Conservation (phyloP, 352 stramenopile species). For the Pseudoperonospora humuli region DNA sequence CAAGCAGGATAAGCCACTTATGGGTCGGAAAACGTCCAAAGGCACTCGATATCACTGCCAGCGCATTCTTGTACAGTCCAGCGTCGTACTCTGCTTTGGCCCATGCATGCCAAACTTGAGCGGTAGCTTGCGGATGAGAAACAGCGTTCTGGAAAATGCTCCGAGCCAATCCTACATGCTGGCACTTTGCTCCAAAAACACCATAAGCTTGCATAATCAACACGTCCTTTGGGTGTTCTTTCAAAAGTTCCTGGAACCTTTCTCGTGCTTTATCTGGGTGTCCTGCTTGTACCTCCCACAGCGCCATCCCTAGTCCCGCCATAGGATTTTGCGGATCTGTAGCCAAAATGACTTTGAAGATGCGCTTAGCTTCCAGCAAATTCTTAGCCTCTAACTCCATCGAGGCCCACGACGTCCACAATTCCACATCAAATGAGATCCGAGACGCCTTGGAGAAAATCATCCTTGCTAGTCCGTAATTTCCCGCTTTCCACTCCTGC, state of each 20-base stretch:
- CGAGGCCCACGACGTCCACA: slow-evolving; percentile 82
- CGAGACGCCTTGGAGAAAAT: slow-evolving; percentile 77
- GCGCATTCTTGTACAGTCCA: slow-evolving; percentile 62
- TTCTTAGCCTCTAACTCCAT: slow-evolving; percentile 81
- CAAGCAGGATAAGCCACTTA: slow-evolving; percentile 78
- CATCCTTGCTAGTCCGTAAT: slow-evolving; percentile 75
- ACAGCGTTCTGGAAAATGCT: slow-evolving; percentile 53
- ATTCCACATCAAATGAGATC: slow-evolving; percentile 57
- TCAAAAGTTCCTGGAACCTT: slow-evolving; percentile 44
- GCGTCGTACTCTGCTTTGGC: slow-evolving; percentile 76
- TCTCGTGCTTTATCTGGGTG: slow-evolving; percentile 46
- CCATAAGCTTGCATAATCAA: slow-evolving; percentile 65
- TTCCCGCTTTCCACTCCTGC: slow-evolving; percentile 77
- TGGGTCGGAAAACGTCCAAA: slow-evolving; percentile 66
- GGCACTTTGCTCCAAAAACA: slow-evolving; percentile 66
- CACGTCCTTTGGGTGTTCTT: slow-evolving; percentile 54
- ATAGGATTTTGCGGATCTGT: slow-evolving; percentile 61
- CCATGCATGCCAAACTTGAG: slow-evolving; percentile 83
- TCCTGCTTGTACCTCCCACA: slow-evolving; percentile 58
- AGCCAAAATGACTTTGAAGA: slow-evolving; percentile 78
- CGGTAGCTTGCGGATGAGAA: slow-evolving; percentile 41
- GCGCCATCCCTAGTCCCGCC: slow-evolving; percentile 63
- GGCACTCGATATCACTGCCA: slow-evolving; percentile 57
- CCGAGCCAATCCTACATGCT: slow-evolving; percentile 57
- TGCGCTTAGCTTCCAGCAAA: slow-evolving; percentile 60